Base-by-base conservation (phyloP, 2,329 filamentous ascomycete species). In the Stachybotrys chlorohalonatus region DNA sequence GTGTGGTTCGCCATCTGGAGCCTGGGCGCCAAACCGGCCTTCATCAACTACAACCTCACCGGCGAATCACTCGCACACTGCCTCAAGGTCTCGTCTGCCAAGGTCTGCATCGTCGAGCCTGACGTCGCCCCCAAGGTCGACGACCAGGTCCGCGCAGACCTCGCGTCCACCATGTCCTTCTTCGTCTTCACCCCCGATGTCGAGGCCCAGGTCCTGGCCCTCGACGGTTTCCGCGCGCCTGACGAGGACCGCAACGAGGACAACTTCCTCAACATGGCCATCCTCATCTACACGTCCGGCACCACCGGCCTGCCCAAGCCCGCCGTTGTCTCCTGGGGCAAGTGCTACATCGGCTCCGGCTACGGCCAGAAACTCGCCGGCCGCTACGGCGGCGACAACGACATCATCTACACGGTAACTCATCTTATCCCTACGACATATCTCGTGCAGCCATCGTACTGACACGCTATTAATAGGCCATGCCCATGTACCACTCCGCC, bases 401-500 rank as follows among this genome's bases (percentile, higher is more conserved):
- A 95, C 64, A 77, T 87, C 39, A 84, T 90, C 65, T 93, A 90
- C 65, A 92, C 89, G 11, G 85, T 86, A 77, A 65, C 76, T 63
- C 31, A 30, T 8, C 11, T 5, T 11, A 3, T 11, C 16, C 6
- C 45, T 24, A 7, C 8, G 6, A 6, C 32, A 24, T 15, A 13
- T 16, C 5, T 24, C 17, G 47, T 52, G 55, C 31, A 24, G 24
- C 24, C 24, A 24, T 24, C 24, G 24, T 31, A 11, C 36, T 36
- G 30, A 52, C 17, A 31, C 47, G 36, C 5, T 24, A n/a, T 9
- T 31, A 9, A 1, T 39, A 89, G 85, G 86, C 86, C 55, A 95
- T 96, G 89, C 91, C 91, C 0, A 77, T 96, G 7, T 95, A 96
- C 66, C 91, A 96, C 73, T 86, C 87, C 47, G 90, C 90, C 0